Evolutionary conservation across 2,329 filamentous ascomycete genomes (phyloP).

Genomic region (Aspergillus piperis): DNA sequence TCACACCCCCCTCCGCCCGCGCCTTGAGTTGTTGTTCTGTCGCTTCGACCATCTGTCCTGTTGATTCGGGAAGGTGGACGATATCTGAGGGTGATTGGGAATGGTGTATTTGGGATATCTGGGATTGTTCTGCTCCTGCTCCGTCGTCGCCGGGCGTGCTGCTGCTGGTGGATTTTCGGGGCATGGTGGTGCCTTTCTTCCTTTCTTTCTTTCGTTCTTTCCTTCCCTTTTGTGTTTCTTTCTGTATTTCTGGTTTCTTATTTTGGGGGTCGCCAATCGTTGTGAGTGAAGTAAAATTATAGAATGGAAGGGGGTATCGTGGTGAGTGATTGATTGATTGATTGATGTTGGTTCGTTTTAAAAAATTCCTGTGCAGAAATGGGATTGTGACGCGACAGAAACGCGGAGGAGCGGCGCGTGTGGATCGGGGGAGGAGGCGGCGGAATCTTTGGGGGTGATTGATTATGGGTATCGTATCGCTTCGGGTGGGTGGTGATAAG

Average conservation of each 20-base stretch:
- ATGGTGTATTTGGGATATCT: conserved; percentile 1
- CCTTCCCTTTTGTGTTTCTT: neutral
- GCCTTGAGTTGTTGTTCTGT: conserved; percentile 45
- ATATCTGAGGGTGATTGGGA: neutral
- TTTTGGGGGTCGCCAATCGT: neutral
- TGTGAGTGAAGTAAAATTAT: neutral
- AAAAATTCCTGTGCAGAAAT: neutral
- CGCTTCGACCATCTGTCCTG: conserved; percentile 30
- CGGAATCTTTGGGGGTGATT: too few relatives aligned
- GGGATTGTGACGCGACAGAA: neutral
- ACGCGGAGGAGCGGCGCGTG: conserved; percentile 2
- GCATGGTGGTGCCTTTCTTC: conserved; percentile 22
- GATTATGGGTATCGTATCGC: too few relatives aligned
- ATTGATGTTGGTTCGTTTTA: neutral
- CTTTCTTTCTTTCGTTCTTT: neutral
- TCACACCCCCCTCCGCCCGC: conserved; percentile 40
- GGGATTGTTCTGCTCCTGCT: conserved; percentile 11
- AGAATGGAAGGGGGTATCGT: too few relatives aligned
- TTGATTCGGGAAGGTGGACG: conserved; percentile 6
- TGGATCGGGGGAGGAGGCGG: neutral
- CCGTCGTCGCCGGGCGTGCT: conserved; percentile 13
- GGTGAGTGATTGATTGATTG: too few relatives aligned
- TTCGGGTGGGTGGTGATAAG: too few relatives aligned
- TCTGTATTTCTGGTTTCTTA: neutral
- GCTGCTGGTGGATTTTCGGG: conserved; percentile 40